phyloP scores from a whole-genome alignment of 495 filamentous ascomycete species.

The Trichoderma parareesei region DNA sequence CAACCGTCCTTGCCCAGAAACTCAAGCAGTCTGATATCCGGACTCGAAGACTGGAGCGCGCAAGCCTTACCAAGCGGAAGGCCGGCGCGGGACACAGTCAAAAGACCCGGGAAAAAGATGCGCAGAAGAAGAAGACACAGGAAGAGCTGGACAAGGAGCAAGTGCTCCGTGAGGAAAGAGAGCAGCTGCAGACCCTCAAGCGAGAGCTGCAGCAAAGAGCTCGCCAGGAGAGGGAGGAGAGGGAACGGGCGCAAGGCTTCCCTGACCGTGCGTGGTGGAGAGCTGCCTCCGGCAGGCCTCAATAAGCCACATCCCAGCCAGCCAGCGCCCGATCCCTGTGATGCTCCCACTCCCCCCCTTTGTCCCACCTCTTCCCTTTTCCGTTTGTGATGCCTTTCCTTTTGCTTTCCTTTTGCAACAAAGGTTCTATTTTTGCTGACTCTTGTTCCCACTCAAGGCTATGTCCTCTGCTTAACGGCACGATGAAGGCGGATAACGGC shows the following conservation, averaged over 20 bases:
- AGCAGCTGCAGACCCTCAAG: slow-evolving; percentile 49
- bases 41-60: not conserved
- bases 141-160: slow-evolving; percentile 1
- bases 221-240: slow-evolving; percentile 1
- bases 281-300: not conserved
- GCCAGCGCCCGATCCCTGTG: not conserved
- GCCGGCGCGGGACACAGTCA: not conserved
- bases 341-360: not conserved
- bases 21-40: not conserved
- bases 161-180: slow-evolving; percentile 94
- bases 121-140: not conserved
- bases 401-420: not conserved
- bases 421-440: slow-evolving; percentile 10
- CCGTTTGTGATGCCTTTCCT: not conserved
- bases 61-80: not conserved
- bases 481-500: slow-evolving; percentile 62
- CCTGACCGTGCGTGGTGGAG: slow-evolving; percentile 1
- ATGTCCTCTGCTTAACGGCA: slow-evolving; percentile 85
- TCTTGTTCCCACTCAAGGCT: slow-evolving; percentile 43
- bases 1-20: not conserved
- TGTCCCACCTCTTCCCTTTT: not conserved
- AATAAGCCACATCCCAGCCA: not conserved
- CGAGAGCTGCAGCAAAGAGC: slow-evolving; percentile 5
- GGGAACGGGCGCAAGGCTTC: not conserved
- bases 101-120: not conserved